Evolutionary conservation across 768 basidiomycete genomes (phyloP).

Genomic region (Rhizopogon rudus): DNA sequence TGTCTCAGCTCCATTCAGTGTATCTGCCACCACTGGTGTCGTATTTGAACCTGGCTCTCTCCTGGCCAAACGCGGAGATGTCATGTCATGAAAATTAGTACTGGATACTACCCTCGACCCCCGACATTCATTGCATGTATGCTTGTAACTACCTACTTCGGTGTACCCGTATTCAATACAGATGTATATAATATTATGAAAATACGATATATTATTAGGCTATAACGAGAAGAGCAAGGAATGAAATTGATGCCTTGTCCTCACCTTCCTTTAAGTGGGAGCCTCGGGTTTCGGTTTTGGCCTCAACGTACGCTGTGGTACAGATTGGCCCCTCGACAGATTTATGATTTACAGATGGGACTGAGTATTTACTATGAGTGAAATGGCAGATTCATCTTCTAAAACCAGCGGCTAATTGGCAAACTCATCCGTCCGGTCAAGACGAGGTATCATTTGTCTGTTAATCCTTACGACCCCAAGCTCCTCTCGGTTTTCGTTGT

Average conservation of each 20-base stretch:
- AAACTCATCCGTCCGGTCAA: no score
- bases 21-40: constrained; percentile 28
- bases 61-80: constrained; percentile 45
- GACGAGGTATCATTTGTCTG: no score
- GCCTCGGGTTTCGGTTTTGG: no score
- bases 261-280: no score
- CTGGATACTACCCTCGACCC: background rate
- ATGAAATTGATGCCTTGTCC: no score
- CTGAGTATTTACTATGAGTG: no score
- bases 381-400: background rate
- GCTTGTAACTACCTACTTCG: background rate
- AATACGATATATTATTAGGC: background rate
- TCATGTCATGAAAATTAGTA: constrained; percentile 1
- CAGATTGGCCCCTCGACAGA: background rate
- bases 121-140: background rate
- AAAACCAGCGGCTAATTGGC: no score
- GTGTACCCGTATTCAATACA: background rate
- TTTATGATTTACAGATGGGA: constrained; percentile 2
- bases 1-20: constrained; percentile 37
- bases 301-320: no score
- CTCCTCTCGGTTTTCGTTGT: no score
- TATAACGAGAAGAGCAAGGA: no score
- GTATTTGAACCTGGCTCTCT: constrained; percentile 77
- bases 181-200: background rate
- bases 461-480: no score